phyloP scores from a whole-genome alignment of 768 basidiomycete species.

The Lepiota venenata region DNA sequence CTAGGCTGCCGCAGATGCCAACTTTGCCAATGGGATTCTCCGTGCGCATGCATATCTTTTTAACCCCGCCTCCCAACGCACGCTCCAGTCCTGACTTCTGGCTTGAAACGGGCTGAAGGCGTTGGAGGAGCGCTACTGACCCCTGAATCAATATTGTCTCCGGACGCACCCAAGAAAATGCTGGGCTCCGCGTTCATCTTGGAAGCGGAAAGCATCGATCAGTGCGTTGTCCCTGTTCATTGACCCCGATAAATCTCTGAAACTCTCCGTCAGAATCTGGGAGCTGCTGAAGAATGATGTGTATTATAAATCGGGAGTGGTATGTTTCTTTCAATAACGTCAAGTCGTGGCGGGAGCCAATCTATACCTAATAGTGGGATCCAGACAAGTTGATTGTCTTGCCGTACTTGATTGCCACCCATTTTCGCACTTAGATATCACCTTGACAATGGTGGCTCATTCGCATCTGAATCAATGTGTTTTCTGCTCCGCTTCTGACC shows the following conservation, averaged over 20 bases:
- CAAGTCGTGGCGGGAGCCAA: neutral
- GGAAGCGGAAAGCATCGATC: conserved; percentile 51
- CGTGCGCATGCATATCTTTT: conserved; percentile 34
- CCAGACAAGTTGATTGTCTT: conserved; percentile 47
- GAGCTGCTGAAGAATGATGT: conserved; percentile 36
- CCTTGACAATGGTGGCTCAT: neutral
- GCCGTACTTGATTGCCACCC: conserved; percentile 40
- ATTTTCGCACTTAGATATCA: conserved; percentile 1
- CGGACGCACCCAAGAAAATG: conserved; percentile 49
- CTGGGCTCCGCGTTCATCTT: conserved; percentile 57
- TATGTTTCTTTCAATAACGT: conserved; percentile 18
- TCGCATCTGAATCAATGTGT: neutral
- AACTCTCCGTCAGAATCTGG: conserved; percentile 29
- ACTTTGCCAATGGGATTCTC: conserved; percentile 41
- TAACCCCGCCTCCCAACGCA: neutral
- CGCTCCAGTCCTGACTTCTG: neutral
- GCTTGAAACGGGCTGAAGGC: conserved; percentile 28
- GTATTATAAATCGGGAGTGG: conserved; percentile 40
- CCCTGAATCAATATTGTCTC: conserved; percentile 50
- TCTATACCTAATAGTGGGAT: conserved; percentile 45
- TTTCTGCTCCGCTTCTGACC: too few species aligned
- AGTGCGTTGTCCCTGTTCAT: conserved; percentile 28
- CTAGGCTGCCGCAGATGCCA: conserved; percentile 39
- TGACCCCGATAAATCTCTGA: neutral
- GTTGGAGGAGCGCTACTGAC: conserved; percentile 57